These are phyloP conservation scores for Quillaja saponaria DNA, from an alignment of 306 rosid genomes.

Conservation along the genomic window DNA sequence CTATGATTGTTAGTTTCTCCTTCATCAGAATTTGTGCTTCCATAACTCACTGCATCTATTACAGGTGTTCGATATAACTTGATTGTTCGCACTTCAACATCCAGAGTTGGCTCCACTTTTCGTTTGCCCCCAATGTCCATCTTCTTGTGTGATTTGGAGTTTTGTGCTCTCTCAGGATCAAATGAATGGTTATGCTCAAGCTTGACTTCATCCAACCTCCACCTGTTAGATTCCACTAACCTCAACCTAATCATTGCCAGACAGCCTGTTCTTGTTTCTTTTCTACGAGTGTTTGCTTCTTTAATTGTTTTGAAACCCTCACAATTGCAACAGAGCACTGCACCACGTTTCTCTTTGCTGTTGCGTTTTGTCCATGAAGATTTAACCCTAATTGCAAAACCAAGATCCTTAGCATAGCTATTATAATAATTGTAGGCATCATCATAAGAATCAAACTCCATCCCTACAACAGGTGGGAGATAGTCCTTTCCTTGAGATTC, in stretches of 20 bases:
- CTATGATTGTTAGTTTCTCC: conserved; percentile 51
- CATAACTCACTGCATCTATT: conserved; percentile 51
- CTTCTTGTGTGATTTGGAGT: conserved; percentile 95
- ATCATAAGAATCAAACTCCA: conserved; percentile 88
- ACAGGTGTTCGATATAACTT: conserved; percentile 74
- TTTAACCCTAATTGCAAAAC: conserved; percentile 92
- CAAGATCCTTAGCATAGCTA: conserved; percentile 75
- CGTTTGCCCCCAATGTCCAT: conserved; percentile 73
- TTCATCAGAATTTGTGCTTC: conserved; percentile 61
- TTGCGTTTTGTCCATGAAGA: conserved; percentile 96
- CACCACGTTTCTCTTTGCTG: conserved; percentile 98
- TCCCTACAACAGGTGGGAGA: conserved; percentile 67
- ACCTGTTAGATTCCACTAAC: conserved; percentile 80
- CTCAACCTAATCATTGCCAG: conserved; percentile 93
- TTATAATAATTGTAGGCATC: conserved; percentile 94
- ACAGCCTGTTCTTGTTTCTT: conserved; percentile 95
- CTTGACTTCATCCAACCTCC: conserved; percentile 96
- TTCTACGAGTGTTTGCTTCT: conserved; percentile 83
- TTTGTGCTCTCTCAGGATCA: conserved; percentile 94
- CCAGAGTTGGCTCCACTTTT: conserved; percentile 71
- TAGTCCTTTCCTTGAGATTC: conserved; percentile 53
- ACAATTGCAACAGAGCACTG: conserved; percentile 92
- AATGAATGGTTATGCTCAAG: conserved; percentile 94
- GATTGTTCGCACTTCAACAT: conserved; percentile 86
- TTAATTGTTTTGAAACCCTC: conserved; percentile 87